Evolutionary conservation across 192 early-diverging fungal species (phyloP), one percentile per base, ranked within the genome.

Genomic region (Geranomyces michiganensis): DNA sequence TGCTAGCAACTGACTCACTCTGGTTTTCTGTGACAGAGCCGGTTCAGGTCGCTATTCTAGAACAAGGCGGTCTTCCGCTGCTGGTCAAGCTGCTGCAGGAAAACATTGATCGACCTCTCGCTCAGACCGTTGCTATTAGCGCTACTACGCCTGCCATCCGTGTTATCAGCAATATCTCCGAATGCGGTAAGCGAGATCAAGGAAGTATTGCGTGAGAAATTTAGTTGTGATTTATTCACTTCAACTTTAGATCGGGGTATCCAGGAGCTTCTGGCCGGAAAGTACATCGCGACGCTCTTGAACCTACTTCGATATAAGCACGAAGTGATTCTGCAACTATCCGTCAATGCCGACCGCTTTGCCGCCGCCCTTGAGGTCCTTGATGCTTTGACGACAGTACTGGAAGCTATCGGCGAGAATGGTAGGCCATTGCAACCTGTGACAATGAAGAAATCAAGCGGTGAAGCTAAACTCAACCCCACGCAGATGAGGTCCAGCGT

Each of bases 371-470:
- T 84, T 22, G 82, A 86, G 51, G 58, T 76, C 15, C 33, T 84
- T 56, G 84, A 86, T 30, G 48, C 76, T 8, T 29, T 84, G 36
- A 75, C 81, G 6, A 67, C 75, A 1, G 56, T 77, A 0, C 70
- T 86, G 62, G 84, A 86, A 55, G 59, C 76, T 19, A 59, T 86
- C 31, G 72, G 56, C 33, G 84, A 82, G 60, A 81, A 81, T 55
- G n/a, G n/a, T n/a, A n/a, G n/a, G n/a, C n/a, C n/a, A n/a, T n/a
- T 78, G 82, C n/a, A n/a, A n/a, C n/a, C n/a, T 19, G 19, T 47
- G 46, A 10, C 46, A 47, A 10, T 19, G 46, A 56, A 21, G 41
- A 43, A 65, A 29, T n/a, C n/a, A n/a, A n/a, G n/a, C n/a, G n/a
- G n/a, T 43, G n/a, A n/a, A n/a, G n/a, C n/a, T n/a, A n/a, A n/a